These are phyloP conservation scores for Aphanocladium album DNA, from an alignment of 2,329 filamentous ascomycete species.

Conservation along the genomic window DNA sequence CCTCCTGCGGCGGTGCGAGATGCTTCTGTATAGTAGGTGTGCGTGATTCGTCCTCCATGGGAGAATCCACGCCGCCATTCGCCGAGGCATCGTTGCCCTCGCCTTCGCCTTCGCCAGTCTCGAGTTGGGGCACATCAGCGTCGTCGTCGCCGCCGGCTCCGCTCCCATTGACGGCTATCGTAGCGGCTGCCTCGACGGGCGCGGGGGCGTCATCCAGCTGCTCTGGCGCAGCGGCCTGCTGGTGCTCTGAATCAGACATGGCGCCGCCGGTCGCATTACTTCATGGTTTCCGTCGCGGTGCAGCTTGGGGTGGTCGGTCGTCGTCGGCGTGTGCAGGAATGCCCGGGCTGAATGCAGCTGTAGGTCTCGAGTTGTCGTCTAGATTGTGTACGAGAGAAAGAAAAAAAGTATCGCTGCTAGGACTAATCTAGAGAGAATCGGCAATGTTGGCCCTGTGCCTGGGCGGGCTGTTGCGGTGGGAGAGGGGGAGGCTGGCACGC, in stretches of 20 bases:
- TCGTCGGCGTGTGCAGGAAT: neutral
- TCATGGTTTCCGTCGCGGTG: neutral
- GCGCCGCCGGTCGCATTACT: constrained; percentile 4
- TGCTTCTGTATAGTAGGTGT: constrained; percentile 24
- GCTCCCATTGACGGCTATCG: neutral
- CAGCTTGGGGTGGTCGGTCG: neutral
- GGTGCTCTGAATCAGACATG: constrained; percentile 11
- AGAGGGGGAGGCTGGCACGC: neutral
- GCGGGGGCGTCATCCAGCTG: neutral
- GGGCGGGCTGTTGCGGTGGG: constrained; percentile 2
- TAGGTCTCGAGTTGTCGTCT: too few relatives aligned
- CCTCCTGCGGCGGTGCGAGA: constrained; percentile 32
- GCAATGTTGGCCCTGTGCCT: constrained; percentile 1
- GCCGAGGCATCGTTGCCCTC: neutral
- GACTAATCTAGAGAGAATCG: too few relatives aligned
- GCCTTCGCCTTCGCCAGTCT: constrained; percentile 3
- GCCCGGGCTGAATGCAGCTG: too few relatives aligned
- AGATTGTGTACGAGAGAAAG: too few relatives aligned
- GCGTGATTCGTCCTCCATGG: constrained; percentile 12
- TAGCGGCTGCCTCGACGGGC: neutral
- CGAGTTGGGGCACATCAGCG: constrained; percentile 13
- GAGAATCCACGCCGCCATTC: neutral
- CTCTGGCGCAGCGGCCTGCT: neutral
- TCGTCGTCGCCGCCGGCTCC: constrained; percentile 1
- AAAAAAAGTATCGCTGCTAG: too few relatives aligned